A percentile compares a stretch with the other conserved stretches of the same genome.
These are phyloP conservation scores for Linnemannia elongata DNA, from an alignment of 192 early-diverging fungal genomes.

Conservation along the genomic window DNA sequence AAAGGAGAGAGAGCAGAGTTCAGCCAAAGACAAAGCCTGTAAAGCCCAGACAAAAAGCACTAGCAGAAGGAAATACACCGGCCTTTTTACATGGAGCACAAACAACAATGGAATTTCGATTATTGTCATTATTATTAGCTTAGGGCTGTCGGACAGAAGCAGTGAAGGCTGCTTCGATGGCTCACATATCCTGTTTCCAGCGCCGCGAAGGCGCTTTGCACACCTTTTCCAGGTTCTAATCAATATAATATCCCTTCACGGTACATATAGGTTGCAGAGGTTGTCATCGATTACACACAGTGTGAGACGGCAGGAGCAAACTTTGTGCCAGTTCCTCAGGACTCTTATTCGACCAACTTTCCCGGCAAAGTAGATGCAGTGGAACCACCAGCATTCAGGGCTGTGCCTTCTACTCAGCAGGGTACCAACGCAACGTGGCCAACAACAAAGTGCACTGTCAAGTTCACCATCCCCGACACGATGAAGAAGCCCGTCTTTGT, in stretches of 20 bases:
- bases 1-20: background rate
- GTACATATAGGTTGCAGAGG: constrained; percentile 77
- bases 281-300: constrained; percentile 94
- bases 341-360: constrained; percentile 33
- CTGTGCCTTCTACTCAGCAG: background rate
- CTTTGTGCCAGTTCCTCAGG: constrained; percentile 15
- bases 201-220: background rate
- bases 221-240: background rate
- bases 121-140: background rate
- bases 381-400: constrained; percentile 39
- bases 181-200: constrained; percentile 16
- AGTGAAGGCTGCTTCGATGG: background rate
- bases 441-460: constrained; percentile 74
- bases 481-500: constrained; percentile 88
- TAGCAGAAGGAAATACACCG: background rate
- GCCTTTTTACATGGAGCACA: background rate
- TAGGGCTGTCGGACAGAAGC: constrained; percentile 3
- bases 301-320: constrained; percentile 65
- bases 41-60: background rate
- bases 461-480: constrained; percentile 75
- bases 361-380: constrained; percentile 19
- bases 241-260: background rate
- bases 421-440: constrained; percentile 10
- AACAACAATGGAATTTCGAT: background rate
- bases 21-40: constrained; percentile 5